These are phyloP conservation scores for Benincasa hispida DNA, from an alignment of 306 rosid species.

Conservation along the genomic window DNA sequence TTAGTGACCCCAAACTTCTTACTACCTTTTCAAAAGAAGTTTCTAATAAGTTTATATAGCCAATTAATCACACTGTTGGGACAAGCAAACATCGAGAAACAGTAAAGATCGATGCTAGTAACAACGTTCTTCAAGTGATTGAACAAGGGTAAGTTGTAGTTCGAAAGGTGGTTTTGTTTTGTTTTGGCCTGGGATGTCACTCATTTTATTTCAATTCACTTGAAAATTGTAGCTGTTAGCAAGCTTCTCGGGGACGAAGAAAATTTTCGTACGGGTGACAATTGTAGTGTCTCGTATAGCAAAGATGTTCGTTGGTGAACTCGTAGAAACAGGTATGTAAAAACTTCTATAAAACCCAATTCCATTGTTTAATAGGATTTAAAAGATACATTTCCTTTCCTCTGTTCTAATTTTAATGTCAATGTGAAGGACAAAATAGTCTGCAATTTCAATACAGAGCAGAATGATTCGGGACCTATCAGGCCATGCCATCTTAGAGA, in stretches of 20 bases:
- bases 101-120: too few species aligned
- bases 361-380: too few species aligned
- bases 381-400: too few species aligned
- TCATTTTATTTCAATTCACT: neutral
- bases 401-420: neutral
- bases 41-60: too few species aligned
- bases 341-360: too few species aligned
- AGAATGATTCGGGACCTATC: slow-evolving; percentile 82
- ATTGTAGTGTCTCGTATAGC: slow-evolving; percentile 92
- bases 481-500: slow-evolving; percentile 94
- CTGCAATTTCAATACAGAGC: slow-evolving; percentile 21
- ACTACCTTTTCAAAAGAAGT: too few species aligned
- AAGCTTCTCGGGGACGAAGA: slow-evolving; percentile 78
- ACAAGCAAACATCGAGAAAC: too few species aligned
- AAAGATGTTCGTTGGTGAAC: slow-evolving; percentile 85
- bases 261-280: slow-evolving; percentile 76
- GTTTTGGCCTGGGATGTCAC: neutral
- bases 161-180: too few species aligned
- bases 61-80: too few species aligned
- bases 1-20: too few species aligned
- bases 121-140: too few species aligned
- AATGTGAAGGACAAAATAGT: neutral
- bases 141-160: too few species aligned
- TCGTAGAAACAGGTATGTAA: slow-evolving; percentile 68
- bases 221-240: slow-evolving; percentile 45